Base-by-base conservation (phyloP, 2,329 filamentous ascomycete species). In the Lecanicillium sp. region DNA sequence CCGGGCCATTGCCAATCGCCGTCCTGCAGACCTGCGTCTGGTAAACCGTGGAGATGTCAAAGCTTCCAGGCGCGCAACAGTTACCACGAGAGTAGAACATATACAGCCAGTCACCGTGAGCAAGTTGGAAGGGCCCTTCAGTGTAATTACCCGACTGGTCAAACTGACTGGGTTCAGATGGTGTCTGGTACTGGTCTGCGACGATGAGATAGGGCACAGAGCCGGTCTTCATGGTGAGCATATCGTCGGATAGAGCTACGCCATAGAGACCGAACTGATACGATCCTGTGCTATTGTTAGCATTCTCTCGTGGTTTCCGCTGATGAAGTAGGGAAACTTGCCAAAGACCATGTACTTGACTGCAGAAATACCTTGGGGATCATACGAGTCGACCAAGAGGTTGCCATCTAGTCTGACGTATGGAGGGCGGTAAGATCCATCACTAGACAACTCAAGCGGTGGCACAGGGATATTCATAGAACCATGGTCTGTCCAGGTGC, bases 1-100 rank as follows among this genome's bases (percentile, higher is more conserved):
- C 30, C 4, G 30, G 30, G 5, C 30, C 30, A 11, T 32, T 32
- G 14, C 14, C 30, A 6, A 32, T 32, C 12, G 30, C n/a, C 14
- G 33, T 36, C 9, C 33, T 6, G 20, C 33, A 36, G 15, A 36
- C 33, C 20, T 36, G 33, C 11, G 33, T 36, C 20, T 36, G 33
- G 20, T 28, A 36, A 4, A 27, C 33, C 4, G 20, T 36, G 16
- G 33, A 27, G 9, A 36, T 29, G n/a, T 36, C 33, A 15, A 28
- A 27, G 13, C 33, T 36, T 3, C 33, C 33, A 16, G 19, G 20
- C 11, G 33, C 33, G 16, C 33, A 36, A 22, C 33, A 36, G 20
- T 36, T 18, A 8, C 33, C 33, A 5, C 33, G 19, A 5, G 33
- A 36, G 16, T 36, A 36, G 14, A 28, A 36, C 4, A 36, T 28